Evolutionary conservation across 441 rosid species (phyloP), one percentile per base, ranked within the genome.

Genomic region (Isatis lusitanica): DNA sequence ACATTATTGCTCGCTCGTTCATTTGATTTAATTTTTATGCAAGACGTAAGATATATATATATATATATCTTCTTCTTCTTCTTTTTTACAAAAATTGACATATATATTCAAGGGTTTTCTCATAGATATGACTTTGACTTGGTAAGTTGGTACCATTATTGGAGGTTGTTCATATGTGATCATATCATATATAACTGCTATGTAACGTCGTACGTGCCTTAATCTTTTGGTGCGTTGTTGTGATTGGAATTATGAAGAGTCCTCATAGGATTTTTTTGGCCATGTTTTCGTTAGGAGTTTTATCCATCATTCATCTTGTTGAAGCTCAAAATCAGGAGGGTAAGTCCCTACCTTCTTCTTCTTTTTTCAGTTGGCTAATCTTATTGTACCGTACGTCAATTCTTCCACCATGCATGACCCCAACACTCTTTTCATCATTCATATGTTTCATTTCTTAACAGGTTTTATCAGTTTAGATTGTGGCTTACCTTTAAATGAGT

Each of bases 401-500:
- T 16, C 18, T 5, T 50, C 10, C 39, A 21, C 36, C 43, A 70
- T 57, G 63, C 44, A 56, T 39, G 46, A 26, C 1, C 30, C 10
- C 55, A 18, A 40, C 17, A 51, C 35, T 69, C 26, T 26, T 50
- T 12, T 57, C 10, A 15, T 5, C 28, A 70, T 36, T 63, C 47
- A 30, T 63, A 36, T 46, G n/a, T 53, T 63, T 63, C 3, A 57
- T 47, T n/a, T 31, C 43, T 13, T 79, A 16, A 21, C 85, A 82
- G 85, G 79, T 33, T 86, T 83, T 77, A 81, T 86, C 33, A 84
- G 86, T 76, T 71, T 86, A 59, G 88, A 84, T 53, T 81, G 85
- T 67, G 90, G 88, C 6, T 40, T 71, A 10, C 78, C 78, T 10
- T 9, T 65, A 3, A 47, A 66, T 1, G 71, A 74, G 50, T 33